Base-by-base conservation (phyloP, 2,329 filamentous ascomycete species). In the Neofusicoccum ribis region DNA sequence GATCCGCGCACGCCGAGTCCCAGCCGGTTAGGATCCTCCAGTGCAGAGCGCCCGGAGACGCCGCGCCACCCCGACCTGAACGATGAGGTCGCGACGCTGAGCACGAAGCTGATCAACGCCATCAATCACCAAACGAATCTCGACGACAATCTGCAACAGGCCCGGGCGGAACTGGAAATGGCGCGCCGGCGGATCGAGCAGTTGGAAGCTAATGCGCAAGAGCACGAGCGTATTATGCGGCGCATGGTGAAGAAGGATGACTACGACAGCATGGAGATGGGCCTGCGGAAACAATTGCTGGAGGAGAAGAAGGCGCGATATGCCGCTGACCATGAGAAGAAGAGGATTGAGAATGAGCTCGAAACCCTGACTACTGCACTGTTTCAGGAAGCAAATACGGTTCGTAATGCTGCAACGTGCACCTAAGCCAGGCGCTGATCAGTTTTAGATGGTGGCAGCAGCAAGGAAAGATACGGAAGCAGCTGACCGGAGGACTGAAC, bases 341-440 rank as follows among this genome's bases (percentile, higher is more conserved):
- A 90, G 77, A 89, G 89, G 68, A 97, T 97, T 36, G 95, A 99
- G 76, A 89, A 91, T 70, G 95, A 99, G 78, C 81, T 99, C 51
- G 95, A 98, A 79, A 91, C 88, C 61, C 79, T 99, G 68, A 98
- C 95, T 0, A 89, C 92, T 1, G 93, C 92, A 34, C 84, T 99
- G n/a, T 99, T 99, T 68, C 93, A 98, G 75, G 94, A 99, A 82
- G 95, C 95, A 58, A 98, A 99, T 80, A 93, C 91, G 78, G 86
- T 88, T 75, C 66, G 79, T 75, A 52, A 6, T 54, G 41, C 43
- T 39, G 14, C 47, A 43, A 34, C 27, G 3, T 46, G 2, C 34
- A 34, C 36, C n/a, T 46, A 11, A 56, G n/a, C 37, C 36, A 64
- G 27, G 17, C 67, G 68, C 72, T 73, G 66, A 72, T 58, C 20